Evolutionary conservation across 441 rosid species (phyloP).

Genomic region (Syzygium syzygioides): DNA sequence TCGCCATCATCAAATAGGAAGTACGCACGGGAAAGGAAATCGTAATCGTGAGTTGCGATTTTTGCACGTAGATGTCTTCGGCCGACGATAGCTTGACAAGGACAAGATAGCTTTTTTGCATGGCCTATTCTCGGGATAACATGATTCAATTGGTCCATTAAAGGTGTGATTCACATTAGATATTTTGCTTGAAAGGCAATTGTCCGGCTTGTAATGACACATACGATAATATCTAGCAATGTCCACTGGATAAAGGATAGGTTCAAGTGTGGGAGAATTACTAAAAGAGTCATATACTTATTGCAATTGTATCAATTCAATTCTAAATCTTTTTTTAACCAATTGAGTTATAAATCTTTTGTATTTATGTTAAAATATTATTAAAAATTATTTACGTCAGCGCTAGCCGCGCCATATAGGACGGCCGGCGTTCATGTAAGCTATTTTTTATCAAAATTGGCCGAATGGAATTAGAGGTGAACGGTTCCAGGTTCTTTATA

Average conservation of each 20-base stretch:
- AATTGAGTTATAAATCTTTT: too few species aligned
- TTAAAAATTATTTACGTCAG: too few species aligned
- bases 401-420: too few species aligned
- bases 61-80: background rate
- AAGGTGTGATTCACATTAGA: background rate
- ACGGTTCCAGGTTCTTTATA: too few species aligned
- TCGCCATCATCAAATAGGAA: background rate
- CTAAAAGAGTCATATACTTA: too few species aligned
- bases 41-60: background rate
- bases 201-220: background rate
- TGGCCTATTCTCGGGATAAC: background rate
- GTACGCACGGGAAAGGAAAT: background rate
- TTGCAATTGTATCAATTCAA: too few species aligned
- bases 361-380: too few species aligned
- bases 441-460: too few species aligned
- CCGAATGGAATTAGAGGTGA: too few species aligned
- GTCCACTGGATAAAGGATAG: background rate
- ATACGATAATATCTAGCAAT: background rate
- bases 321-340: too few species aligned
- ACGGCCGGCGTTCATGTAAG: too few species aligned
- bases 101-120: background rate
- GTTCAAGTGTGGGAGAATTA: background rate
- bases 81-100: background rate
- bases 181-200: background rate
- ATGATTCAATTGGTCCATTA: background rate